Conservation (phyloP, 352 stramenopile genomes). For the Phytophthora multivora region DNA sequence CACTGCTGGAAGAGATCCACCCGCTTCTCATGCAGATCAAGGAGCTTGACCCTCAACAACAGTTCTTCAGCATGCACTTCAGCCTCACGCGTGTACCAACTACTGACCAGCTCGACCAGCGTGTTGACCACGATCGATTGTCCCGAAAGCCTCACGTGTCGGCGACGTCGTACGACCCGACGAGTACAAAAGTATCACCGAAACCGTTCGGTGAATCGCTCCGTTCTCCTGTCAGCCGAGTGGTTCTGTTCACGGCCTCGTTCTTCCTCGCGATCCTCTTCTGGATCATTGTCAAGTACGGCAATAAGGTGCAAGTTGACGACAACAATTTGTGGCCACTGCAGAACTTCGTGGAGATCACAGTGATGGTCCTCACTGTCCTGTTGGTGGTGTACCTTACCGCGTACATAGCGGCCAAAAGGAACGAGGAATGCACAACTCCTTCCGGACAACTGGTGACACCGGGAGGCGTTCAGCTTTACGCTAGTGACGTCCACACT, state of each 20-base stretch:
- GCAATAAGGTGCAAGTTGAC: conserved; percentile 28
- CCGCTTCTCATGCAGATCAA: conserved; percentile 37
- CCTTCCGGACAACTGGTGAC: conserved; percentile 6
- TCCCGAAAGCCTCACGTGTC: conserved; percentile 7
- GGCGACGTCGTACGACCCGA: conserved; percentile 10
- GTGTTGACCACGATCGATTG: conserved; percentile 31
- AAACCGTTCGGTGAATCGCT: conserved; percentile 40
- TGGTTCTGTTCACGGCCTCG: conserved; percentile 22
- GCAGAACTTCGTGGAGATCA: conserved; percentile 49
- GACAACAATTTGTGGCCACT: conserved; percentile 45
- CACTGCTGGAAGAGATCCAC: conserved; percentile 49
- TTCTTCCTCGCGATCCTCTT: conserved; percentile 33
- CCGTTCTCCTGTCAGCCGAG: conserved; percentile 19
- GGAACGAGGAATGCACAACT: neutral
- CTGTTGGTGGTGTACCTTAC: conserved; percentile 21
- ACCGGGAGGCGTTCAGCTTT: conserved; percentile 1
- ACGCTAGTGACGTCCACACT: conserved; percentile 19
- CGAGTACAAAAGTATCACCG: conserved; percentile 3
- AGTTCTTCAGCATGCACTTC: conserved; percentile 36
- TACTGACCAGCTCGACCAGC: conserved; percentile 11
- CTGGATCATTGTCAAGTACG: conserved; percentile 33
- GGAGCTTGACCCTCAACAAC: conserved; percentile 30
- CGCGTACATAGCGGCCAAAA: conserved; percentile 12
- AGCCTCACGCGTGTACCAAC: conserved; percentile 35
- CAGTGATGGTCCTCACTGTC: conserved; percentile 3